phyloP scores from a whole-genome alignment of 208 protist genomes.

The Porcisia deanei region DNA sequence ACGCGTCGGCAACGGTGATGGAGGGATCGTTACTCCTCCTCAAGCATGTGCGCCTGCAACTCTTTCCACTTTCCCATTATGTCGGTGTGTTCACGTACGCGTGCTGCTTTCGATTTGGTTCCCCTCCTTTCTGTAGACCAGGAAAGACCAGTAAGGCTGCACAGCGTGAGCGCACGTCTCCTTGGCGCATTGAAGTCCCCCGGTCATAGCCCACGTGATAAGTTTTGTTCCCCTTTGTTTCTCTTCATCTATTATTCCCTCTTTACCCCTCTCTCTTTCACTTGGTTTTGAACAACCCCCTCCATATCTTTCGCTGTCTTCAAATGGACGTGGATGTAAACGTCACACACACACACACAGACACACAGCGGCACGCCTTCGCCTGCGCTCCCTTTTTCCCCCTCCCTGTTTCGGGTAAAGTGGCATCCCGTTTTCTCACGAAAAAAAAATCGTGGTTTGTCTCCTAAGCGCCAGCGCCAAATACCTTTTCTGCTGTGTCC shows the following conservation, averaged over 20 bases:
- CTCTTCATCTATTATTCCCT: not conserved
- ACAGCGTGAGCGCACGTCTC: not conserved
- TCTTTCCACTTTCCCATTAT: too few species aligned
- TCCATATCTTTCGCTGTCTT: not conserved
- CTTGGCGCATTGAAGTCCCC: not conserved
- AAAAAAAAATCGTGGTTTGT: too few species aligned
- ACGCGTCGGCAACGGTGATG: too few species aligned
- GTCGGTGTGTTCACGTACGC: not conserved
- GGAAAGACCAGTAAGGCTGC: not conserved
- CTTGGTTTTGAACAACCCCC: not conserved
- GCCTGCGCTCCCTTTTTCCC: too few species aligned
- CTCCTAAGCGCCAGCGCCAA: too few species aligned
- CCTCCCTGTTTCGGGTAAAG: constrained; percentile 1
- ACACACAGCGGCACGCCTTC: constrained; percentile 2
- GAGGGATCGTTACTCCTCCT: not conserved
- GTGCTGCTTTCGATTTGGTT: not conserved
- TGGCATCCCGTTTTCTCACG: not conserved
- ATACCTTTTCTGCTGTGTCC: too few species aligned
- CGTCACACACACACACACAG: constrained; percentile 5
- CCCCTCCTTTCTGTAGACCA: not conserved
- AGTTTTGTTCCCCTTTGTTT: not conserved
- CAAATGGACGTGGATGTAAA: not conserved
- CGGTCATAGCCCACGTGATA: not conserved
- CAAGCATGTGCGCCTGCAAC: too few species aligned
- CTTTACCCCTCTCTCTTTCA: not conserved